phyloP scores from a whole-genome alignment of 257 asterid species.

The Fraxinus anomala region DNA sequence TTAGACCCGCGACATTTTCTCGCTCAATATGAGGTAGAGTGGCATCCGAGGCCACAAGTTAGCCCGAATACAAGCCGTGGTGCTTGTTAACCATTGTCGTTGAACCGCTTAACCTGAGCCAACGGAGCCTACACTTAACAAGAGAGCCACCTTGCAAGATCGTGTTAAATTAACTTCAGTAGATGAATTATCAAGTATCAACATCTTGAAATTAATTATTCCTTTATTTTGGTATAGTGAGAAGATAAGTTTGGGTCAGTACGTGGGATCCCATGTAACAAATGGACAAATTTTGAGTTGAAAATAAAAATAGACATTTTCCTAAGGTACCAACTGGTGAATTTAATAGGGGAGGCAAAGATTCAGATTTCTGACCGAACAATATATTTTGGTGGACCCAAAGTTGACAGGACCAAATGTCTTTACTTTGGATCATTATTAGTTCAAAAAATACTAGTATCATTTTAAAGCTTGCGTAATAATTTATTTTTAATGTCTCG shows the following conservation, averaged over 20 bases:
- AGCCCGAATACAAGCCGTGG: too few species aligned
- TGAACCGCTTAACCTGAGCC: too few species aligned
- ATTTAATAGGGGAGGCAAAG: neutral
- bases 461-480: too few species aligned
- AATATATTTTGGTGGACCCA: neutral
- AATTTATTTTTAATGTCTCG: too few species aligned
- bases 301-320: neutral
- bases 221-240: neutral
- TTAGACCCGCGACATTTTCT: too few species aligned
- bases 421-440: neutral
- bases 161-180: neutral
- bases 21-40: too few species aligned
- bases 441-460: too few species aligned
- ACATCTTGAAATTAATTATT: neutral
- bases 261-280: neutral
- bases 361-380: neutral
- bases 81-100: too few species aligned
- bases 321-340: neutral
- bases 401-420: neutral
- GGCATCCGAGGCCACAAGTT: too few species aligned
- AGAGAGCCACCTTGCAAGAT: neutral
- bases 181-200: neutral
- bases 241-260: neutral
- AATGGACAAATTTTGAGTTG: neutral
- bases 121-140: too few species aligned